Evolutionary conservation across 73 alveolate species (phyloP), one percentile per base, ranked within the genome.

Genomic region (Symbiodinium pilosum): DNA sequence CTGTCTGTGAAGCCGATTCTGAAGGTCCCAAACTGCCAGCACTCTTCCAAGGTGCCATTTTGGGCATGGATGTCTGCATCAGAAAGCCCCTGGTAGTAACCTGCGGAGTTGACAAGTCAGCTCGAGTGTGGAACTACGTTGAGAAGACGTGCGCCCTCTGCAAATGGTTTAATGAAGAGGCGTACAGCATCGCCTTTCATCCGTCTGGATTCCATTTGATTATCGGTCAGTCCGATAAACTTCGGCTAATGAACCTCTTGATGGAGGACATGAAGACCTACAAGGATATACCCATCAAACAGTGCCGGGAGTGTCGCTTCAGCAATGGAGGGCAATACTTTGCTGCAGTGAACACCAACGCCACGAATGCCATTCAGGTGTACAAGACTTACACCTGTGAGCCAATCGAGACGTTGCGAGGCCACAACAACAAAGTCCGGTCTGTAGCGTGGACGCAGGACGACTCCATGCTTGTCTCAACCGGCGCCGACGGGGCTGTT

Each of bases 31-130:
- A 39, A 28, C 52, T 34, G n/a, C n/a, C n/a, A n/a, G n/a, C n/a
- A n/a, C n/a, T n/a, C n/a, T 41, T 77, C 47, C 71, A 28, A 91
- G 97, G 97, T n/a, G 98, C 98, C 71, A 93, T 93, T 32, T 44
- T 93, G 92, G 98, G 98, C 85, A 91, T 99, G 99, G 99, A 99
- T 94, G 99, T 99, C 38, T 99, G 99, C 99, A 99, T 99, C 83
- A 99, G 99, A 99, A 99, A 99, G 99, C 99, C 99, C 32, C 94
- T 99, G 84, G 99, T 99, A 43, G 99, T 99, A 56, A 99, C 99
- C 43, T 99, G 99, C 93, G 99, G 99, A 30, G 94, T 99, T 64
- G 99, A 99, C 99, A 99, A 99, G 99, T 99, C 99, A 47, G 99
- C 99, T 6, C 97, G 99, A 42, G 99, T 99, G 24, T 99, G 99